Percentiles rank a stretch among this genome's conserved stretches.
Conservation (phyloP, 139 green algal genomes). For the Nannochloris sp. region DNA sequence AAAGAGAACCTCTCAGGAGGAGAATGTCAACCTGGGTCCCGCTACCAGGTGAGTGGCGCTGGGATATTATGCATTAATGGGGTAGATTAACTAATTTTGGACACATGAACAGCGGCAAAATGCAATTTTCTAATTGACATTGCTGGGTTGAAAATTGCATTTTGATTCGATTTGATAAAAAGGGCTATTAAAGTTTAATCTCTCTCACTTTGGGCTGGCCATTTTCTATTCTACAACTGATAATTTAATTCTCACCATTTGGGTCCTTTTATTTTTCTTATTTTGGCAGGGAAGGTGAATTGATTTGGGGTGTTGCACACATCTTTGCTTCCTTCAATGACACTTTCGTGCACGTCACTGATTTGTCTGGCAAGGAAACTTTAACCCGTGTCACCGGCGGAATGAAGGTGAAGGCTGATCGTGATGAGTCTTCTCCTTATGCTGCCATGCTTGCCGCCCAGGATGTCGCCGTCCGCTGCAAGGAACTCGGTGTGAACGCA, state of each 20-base stretch:
- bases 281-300: slow-evolving; percentile 80
- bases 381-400: slow-evolving; percentile 92
- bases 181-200: background rate
- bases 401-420: slow-evolving; percentile 99
- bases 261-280: slow-evolving; percentile 19
- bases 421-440: slow-evolving; percentile 98
- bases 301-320: slow-evolving; percentile 97
- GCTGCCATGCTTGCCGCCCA: slow-evolving; percentile 99
- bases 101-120: too few relatives aligned
- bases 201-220: background rate
- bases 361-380: slow-evolving; percentile 98
- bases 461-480: slow-evolving; percentile 92
- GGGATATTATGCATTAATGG: background rate
- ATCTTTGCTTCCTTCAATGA: slow-evolving; percentile 99
- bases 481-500: slow-evolving; percentile 97
- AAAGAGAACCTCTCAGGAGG: slow-evolving; percentile 4
- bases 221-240: background rate
- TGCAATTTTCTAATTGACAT: too few relatives aligned
- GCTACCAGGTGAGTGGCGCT: slow-evolving; percentile 4
- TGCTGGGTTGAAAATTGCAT: too few relatives aligned
- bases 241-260: background rate
- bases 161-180: background rate
- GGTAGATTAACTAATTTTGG: too few relatives aligned
- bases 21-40: slow-evolving; percentile 16
- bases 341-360: slow-evolving; percentile 99